Base-by-base conservation (phyloP, 2,329 filamentous ascomycete genomes). In the Seiridium unicorne region DNA sequence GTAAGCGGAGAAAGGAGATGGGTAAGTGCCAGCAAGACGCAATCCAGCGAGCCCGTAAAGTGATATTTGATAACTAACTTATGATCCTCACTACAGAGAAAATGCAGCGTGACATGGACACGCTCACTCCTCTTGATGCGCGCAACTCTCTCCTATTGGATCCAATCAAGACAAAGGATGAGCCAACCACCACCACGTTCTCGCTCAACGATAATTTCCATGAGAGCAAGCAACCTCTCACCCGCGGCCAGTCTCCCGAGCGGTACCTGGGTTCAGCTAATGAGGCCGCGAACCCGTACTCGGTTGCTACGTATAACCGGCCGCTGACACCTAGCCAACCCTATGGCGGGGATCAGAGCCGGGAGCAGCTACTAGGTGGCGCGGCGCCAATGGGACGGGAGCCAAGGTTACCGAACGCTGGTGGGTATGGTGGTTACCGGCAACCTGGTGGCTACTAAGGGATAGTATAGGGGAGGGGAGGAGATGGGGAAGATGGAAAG, bases 121-220 rank as follows among this genome's bases (percentile, higher is more conserved):
- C 87, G 61, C 86, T 97, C 55, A 97, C 93, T 1, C 91, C 93
- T 4, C 84, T 97, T 44, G 91, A 96, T 70, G 90, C 92, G 1
- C 90, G 91, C 71, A 94, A 94, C 80, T 93, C 90, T 10, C 85
- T 97, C 26, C 87, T 97, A 61, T 87, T 92, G 74, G 86, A 89
- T 57, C 84, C 76, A 46, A 63, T 67, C 47, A 74, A 76, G 63
- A 66, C 73, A 26, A 71, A 74, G 46, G 73, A 74, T 36, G 32
- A 38, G 10, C 32, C 49, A 8, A 9, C 7, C 34, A 76, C 76
- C 35, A 64, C 49, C 38, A 77, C 77, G 61, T 79, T 81, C 64
- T 74, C 81, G 49, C 69, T 81, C 60, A 72, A 77, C 56, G 77
- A 74, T 57, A 71, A 76, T 5, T 68, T 72, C 26, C 62, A 70